Base-by-base conservation (phyloP, 2,329 filamentous ascomycete genomes). In the Claviceps capensis region DNA sequence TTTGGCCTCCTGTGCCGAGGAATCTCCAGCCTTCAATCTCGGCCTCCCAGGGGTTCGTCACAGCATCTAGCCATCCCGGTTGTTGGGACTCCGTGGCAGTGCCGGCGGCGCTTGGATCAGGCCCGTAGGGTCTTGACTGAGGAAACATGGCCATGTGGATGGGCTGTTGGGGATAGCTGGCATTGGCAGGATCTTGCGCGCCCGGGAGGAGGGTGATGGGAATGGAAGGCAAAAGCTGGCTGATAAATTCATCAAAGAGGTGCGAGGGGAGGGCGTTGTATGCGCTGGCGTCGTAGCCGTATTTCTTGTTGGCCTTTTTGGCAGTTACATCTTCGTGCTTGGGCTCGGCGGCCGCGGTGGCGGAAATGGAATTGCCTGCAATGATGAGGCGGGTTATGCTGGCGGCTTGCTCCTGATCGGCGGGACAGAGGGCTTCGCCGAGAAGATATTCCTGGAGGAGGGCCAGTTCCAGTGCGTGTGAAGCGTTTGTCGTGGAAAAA, bases 101-200 rank as follows among this genome's bases (percentile, higher is more conserved):
- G 14, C 66, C 63, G n/a, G 38, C 7, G 26, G 66, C 63, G 26
- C 34, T 23, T 0, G 75, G 75, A 14, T 69, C 67, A 11, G 75
- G 69, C 37, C 76, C 77, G 63, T 88, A 98, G 7, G 78, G 71
- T 56, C 89, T 77, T 17, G 88, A 75, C 8, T 78, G 75, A 0
- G 88, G 86, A 60, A 98, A 93, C 79, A 98, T 88, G 54, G 93
- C 91, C 4, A 86, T 75, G 67, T 98, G 93, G 48, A 98, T 86
- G 1, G 88, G 85, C 66, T 97, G 93, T 63, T 98, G 93, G 0
- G 93, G 93, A 30, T 95, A 80, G 56, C 87, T 86, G 50, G 86
- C 81, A 62, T 95, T 95, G 48, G 93, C 89, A 0, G 93, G 90
- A 65, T 98, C 94, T 36, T 79, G 76, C 16, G 78, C 78, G 16